Evolutionary conservation across 495 filamentous ascomycete genomes (phyloP), one percentile per base, ranked within the genome.

Genomic region (Pyrenula massariospora): DNA sequence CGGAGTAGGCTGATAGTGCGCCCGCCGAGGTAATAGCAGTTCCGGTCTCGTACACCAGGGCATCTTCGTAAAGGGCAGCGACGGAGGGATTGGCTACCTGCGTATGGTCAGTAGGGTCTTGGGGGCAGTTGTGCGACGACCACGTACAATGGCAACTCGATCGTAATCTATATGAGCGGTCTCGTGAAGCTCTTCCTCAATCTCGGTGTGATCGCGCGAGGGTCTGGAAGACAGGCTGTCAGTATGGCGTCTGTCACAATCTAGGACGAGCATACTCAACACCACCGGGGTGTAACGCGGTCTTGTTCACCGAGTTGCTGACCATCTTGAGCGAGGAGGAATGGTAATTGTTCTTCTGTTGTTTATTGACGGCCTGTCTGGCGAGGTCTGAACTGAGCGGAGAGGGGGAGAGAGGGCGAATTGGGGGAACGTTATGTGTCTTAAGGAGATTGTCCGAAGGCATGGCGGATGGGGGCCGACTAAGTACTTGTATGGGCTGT

Each of bases 91-190:
- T 95, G 74, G 87, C 85, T 63, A 93, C 88, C 89, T 94, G 64
- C 25, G 22, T 31, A 58, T 56, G 49, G 54, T 65, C 54, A 48
- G 58, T 60, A 57, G 59, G 58, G 55, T 62, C 60, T 55, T 36
- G 31, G 36, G 36, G 25, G 36, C 23, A 47, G 10, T n/a, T 48
- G 53, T 24, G 56, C 23, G 58, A 2, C 52, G 51, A 19, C n/a
- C 48, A 60, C 85, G 67, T 77, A 95, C 91, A 78, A 98, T 98
- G 57, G 94, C 87, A 63, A 98, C 93, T 63, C 94, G 87, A 73
- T 96, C 88, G 69, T 97, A 98, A 83, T 98, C 93, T 74, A 98
- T 97, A 80, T 97, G 91, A 63, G 93, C 94, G 70, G 88, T 91
- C 74, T 97, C 90, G 71, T 97, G 92, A 48, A 98, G 85, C 70